Base-by-base conservation (phyloP, 2,329 filamentous ascomycete genomes). In the Penicillium sclerotigenum region DNA sequence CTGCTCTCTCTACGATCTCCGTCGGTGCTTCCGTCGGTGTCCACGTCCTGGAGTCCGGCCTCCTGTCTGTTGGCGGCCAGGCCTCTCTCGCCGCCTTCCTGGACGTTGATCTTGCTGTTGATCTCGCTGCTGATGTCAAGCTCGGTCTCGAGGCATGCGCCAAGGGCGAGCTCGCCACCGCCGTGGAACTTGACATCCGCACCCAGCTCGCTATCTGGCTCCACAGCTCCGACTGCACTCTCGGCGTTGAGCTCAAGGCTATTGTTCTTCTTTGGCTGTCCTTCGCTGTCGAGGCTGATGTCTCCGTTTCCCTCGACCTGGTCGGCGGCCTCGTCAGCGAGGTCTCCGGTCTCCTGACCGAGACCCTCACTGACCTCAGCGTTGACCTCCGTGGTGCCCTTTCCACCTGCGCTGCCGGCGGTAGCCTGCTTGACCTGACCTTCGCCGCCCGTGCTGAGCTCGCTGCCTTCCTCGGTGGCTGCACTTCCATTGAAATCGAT, bases 201-300 rank as follows among this genome's bases (percentile, higher is more conserved):
- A 63, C 66, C 57, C 53, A 68, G 42, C 64, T 75, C 31, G 64
- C 68, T 47, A 54, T 62, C 29, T 75, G 72, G 72, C 62, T 75
- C 34, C 58, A 67, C 36, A 61, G 67, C 54, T 63, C 64, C 29
- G 57, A 58, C 60, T 73, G 70, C 69, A 51, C 59, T 20, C 68
- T 75, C 20, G 69, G 69, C 42, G 71, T 64, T 52, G 68, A 74
- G 53, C 66, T 74, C 16, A 73, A 74, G 71, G 66, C 69, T 31
- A 59, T 72, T 46, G 60, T 74, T 43, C 56, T 72, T 31, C 64
- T 72, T 60, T 75, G 72, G 72, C 64, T 75, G 49, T 70, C 71
- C 20, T 61, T 73, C 29, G 67, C 57, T 55, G 65, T 66, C 18
- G 59, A 64, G 11, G 62, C 56, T 29, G 68, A 71, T 28, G 65